These are phyloP conservation scores for Fusarium sp. DNA, from an alignment of 2,329 filamentous ascomycete genomes.

Conservation along the genomic window DNA sequence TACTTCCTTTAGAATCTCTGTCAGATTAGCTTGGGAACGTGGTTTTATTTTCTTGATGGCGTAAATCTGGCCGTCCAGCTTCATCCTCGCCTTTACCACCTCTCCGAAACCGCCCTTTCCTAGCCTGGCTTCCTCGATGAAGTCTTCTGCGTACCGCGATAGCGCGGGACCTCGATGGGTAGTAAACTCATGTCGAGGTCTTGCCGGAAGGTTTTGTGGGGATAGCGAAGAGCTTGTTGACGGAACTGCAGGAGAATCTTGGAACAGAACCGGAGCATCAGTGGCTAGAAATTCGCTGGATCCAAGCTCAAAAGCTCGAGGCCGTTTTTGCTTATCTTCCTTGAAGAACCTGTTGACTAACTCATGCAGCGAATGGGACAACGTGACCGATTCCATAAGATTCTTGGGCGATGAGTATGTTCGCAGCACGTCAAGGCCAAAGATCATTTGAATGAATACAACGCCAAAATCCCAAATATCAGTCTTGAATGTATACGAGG, in stretches of 20 bases:
- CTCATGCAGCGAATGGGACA: constrained; percentile 81
- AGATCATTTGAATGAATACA: constrained; percentile 91
- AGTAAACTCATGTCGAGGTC: constrained; percentile 70
- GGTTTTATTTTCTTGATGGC: constrained; percentile 97
- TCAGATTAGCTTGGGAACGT: constrained; percentile 79
- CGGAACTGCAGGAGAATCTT: constrained; percentile 53
- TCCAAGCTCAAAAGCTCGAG: constrained; percentile 78
- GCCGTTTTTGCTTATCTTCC: constrained; percentile 81
- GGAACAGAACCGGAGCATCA: constrained; percentile 66
- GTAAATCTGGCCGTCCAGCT: constrained; percentile 91
- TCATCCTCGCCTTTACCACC: constrained; percentile 94
- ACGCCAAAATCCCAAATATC: constrained; percentile 97
- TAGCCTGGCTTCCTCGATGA: constrained; percentile 86
- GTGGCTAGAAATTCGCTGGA: constrained; percentile 74
- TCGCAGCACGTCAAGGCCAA: constrained; percentile 79
- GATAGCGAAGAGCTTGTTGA: constrained; percentile 56
- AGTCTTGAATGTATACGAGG: constrained; percentile 77
- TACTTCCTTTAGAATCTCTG: constrained; percentile 85
- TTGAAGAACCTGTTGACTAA: constrained; percentile 87
- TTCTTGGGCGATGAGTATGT: constrained; percentile 82
- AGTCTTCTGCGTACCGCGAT: constrained; percentile 88
- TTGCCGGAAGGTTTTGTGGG: constrained; percentile 55
- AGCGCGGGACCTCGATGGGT: constrained; percentile 56
- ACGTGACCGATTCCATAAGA: constrained; percentile 73
- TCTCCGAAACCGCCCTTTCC: constrained; percentile 96